Percentiles rank a stretch among this genome's conserved stretches.
These are phyloP conservation scores for Arthrobotrys sphaeroides DNA, from an alignment of 2,329 filamentous ascomycete species.

Conservation along the genomic window DNA sequence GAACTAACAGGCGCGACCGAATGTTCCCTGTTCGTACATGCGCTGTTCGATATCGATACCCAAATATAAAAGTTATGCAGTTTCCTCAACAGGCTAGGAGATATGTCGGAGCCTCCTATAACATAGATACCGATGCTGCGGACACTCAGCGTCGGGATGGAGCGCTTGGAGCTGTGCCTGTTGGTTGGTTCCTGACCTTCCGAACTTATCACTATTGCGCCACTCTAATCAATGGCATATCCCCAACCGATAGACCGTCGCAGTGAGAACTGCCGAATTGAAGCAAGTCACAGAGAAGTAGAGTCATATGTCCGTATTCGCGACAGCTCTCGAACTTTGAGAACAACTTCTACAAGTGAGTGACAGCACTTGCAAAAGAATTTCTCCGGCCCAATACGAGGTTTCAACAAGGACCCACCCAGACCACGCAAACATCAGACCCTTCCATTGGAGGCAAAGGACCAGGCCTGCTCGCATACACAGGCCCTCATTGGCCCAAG, in stretches of 20 bases:
- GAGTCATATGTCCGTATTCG: conserved; percentile 16
- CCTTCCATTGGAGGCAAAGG: neutral
- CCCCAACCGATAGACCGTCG: neutral
- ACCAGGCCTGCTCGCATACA: neutral
- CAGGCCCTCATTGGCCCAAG: conserved; percentile 19
- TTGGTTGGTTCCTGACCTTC: conserved; percentile 17
- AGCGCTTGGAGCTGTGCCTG: neutral
- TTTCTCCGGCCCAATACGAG: conserved; percentile 22
- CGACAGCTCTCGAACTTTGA: neutral
- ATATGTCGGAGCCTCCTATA: neutral
- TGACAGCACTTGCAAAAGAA: conserved; percentile 2
- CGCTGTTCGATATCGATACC: neutral
- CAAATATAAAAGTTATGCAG: neutral
- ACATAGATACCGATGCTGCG: neutral
- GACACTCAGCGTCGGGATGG: neutral
- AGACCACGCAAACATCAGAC: neutral
- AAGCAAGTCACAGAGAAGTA: neutral
- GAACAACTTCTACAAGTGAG: neutral
- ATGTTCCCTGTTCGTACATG: no score
- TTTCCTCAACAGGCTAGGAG: neutral
- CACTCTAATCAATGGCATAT: neutral
- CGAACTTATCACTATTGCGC: neutral
- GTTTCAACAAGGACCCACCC: conserved; percentile 32
- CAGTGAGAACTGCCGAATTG: conserved; percentile 21
- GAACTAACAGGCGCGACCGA: neutral